Conservation (phyloP, 2,329 filamentous ascomycete species). For the Sporothrix mexicana region DNA sequence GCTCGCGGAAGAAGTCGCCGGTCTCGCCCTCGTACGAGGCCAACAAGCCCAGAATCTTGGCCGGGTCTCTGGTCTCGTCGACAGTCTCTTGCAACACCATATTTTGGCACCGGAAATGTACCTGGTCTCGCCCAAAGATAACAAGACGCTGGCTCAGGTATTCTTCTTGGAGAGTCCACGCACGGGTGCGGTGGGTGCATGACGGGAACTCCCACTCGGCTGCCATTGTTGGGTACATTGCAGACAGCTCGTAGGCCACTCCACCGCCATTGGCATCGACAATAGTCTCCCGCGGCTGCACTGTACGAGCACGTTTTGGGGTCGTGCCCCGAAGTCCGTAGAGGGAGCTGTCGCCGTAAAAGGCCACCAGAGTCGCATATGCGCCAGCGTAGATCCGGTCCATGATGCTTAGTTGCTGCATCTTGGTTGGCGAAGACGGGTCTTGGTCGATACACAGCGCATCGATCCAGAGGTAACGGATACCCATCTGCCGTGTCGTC, state of each 20-base stretch:
- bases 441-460: conserved; percentile 37
- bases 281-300: conserved; percentile 22
- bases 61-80: conserved; percentile 24
- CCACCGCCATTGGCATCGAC: neutral
- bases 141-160: conserved; percentile 27
- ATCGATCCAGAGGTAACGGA: conserved; percentile 37
- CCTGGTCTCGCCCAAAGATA: conserved; percentile 25
- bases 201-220: conserved; percentile 22
- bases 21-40: neutral
- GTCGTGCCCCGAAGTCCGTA: conserved; percentile 14
- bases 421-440: neutral
- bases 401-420: conserved; percentile 29
- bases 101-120: conserved; percentile 25
- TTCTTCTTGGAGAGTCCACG: conserved; percentile 32
- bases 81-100: conserved; percentile 24
- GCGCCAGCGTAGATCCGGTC: conserved; percentile 30
- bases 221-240: conserved; percentile 17
- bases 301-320: neutral
- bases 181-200: conserved; percentile 27
- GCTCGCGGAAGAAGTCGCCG: neutral
- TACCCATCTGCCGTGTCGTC: conserved; percentile 22
- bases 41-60: neutral
- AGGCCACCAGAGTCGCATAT: conserved; percentile 19
- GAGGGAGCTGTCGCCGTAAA: conserved; percentile 23
- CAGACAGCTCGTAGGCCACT: neutral